Percentiles rank a stretch among this genome's conserved stretches.
phyloP scores from a whole-genome alignment of 176 grass and related monocot species.

The Lolium perenne region DNA sequence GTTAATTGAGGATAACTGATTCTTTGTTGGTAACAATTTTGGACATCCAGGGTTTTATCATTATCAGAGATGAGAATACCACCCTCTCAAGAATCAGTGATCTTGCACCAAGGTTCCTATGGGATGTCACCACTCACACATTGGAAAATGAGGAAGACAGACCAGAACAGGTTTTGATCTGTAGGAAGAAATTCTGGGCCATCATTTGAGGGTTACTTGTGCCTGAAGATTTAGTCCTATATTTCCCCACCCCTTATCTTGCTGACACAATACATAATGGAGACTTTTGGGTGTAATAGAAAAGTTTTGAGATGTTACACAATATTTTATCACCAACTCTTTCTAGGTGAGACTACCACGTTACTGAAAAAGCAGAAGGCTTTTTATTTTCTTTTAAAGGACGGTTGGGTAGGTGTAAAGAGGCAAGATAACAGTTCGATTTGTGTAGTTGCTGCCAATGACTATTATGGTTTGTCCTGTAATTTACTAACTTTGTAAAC shows the following conservation, averaged over 20 bases:
- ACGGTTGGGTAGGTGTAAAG: background rate
- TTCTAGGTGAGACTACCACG: background rate
- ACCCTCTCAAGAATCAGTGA: slow-evolving; percentile 74
- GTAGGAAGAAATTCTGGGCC: slow-evolving; percentile 94
- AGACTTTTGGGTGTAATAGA: background rate
- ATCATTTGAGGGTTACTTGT: slow-evolving; percentile 61
- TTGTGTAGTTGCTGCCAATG: slow-evolving; percentile 8
- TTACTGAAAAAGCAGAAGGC: background rate
- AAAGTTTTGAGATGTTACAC: slow-evolving; percentile 1
- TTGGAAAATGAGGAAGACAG: slow-evolving; percentile 69
- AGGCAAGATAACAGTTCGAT: background rate
- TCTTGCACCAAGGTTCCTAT: slow-evolving; percentile 89
- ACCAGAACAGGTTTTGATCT: slow-evolving; percentile 67
- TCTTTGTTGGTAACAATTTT: slow-evolving; percentile 22
- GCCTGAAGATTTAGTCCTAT: background rate
- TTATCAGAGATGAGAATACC: slow-evolving; percentile 78
- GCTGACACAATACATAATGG: background rate
- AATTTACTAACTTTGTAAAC: slow-evolving; percentile 10
- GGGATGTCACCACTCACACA: slow-evolving; percentile 70
- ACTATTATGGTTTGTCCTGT: background rate
- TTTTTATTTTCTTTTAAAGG: too few relatives aligned
- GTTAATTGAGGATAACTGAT: background rate
- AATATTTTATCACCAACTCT: background rate
- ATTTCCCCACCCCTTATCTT: background rate
- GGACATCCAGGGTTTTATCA: slow-evolving; percentile 73